Percentiles rank a stretch among this genome's conserved stretches.
phyloP scores from a whole-genome alignment of 345 rosid genomes.

The Mercurialis annua region DNA sequence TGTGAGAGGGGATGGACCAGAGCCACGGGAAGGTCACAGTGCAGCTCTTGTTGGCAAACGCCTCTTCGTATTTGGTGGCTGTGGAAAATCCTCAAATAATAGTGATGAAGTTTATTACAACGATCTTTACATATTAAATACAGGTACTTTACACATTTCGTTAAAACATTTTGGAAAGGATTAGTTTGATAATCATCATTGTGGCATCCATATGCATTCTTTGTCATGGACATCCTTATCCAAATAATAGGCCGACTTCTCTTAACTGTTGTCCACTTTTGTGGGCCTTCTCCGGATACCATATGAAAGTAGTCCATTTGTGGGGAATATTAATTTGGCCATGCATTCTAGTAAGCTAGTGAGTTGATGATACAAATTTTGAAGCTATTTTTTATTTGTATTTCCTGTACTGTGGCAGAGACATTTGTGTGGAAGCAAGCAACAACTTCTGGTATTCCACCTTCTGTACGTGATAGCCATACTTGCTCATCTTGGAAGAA shows the following conservation, averaged over 20 bases:
- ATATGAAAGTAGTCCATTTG: background rate
- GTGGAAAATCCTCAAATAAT: conserved; percentile 63
- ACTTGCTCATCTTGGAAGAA: conserved; percentile 94
- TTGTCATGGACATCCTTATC: background rate
- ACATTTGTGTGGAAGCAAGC: conserved; percentile 89
- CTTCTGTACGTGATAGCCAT: conserved; percentile 95
- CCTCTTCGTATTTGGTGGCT: conserved; percentile 90
- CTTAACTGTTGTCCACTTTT: background rate
- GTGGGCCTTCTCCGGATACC: background rate
- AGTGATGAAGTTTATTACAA: conserved; percentile 80
- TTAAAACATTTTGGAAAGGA: background rate
- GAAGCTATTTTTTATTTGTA: background rate
- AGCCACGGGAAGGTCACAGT: conserved; percentile 91
- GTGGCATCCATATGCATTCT: background rate
- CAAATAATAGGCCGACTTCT: background rate
- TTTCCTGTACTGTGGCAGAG: conserved; percentile 44
- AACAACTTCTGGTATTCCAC: conserved; percentile 70
- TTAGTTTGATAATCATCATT: background rate
- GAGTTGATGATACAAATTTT: background rate
- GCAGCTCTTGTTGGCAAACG: conserved; percentile 91
- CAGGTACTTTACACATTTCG: conserved; percentile 44
- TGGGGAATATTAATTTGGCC: background rate
- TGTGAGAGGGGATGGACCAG: conserved; percentile 90
- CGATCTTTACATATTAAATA: conserved; percentile 81
- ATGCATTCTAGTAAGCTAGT: background rate